Evolutionary conservation across 148 eudicot genomes (phyloP), one percentile per base, ranked within the genome.

Genomic region (Chenopodium album): DNA sequence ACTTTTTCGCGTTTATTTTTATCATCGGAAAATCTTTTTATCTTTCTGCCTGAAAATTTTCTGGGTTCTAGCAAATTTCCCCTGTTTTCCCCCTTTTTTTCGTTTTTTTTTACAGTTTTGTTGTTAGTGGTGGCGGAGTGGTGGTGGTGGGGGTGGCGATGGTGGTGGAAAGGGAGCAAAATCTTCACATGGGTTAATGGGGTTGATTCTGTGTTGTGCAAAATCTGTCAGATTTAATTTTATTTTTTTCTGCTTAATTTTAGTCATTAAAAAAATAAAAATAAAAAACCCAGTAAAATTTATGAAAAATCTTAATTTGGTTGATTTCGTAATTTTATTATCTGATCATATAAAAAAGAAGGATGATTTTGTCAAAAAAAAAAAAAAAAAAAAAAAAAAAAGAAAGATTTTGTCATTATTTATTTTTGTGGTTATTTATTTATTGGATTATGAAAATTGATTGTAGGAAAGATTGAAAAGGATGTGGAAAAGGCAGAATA

Each of bases 401-500:
- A 23, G 0, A 23, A 50, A 1, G 14, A 50, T 54, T 12, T 54
- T 56, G 22, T 56, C 6, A 56, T 2, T 2, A 4, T 56, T 1
- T 19, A 56, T 22, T 17, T 56, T 56, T 56, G 56, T 10, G 7
- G 3, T 56, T 56, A 16, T 13, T 56, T 56, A 17, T 17, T 3
- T 46, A 2, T 44, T 73, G 76, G 16, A 12, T 10, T 46, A 0
- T 20, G 13, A 73, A 46, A 9, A 41, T 71, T 22, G 44, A 41
- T 71, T 17, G 13, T 37, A 63, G 12, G 12, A 16, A 54, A 66
- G 76, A 32, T 66, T 37, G 75, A 50, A 34, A 44, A 31, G 5
- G 77, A 85, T 81, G 79, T 20, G 13, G 73, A 31, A 77, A 65
- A 80, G 67, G 34, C 63, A 75, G 77, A 82, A n/a, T 71, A 76